Percentiles rank a stretch among this genome's conserved stretches.
These are phyloP conservation scores for Trichoderma arundinaceum DNA, from an alignment of 2,329 filamentous ascomycete genomes.

Conservation along the genomic window DNA sequence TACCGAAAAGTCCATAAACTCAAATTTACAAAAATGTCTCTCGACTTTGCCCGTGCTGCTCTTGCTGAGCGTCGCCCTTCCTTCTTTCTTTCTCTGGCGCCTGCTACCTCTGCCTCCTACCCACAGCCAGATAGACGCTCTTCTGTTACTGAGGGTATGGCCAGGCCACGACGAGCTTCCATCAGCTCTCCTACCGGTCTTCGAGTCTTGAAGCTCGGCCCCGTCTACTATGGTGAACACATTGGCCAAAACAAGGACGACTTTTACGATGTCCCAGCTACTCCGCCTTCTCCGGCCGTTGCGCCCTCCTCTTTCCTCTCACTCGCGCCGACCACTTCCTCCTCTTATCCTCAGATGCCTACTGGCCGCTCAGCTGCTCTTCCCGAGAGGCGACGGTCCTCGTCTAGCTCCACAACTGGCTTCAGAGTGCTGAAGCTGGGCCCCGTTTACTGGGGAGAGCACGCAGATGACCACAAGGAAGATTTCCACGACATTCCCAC, in stretches of 20 bases:
- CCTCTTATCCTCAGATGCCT: slow-evolving; percentile 58
- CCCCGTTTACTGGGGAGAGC: slow-evolving; percentile 68
- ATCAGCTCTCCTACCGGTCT: slow-evolving; percentile 52
- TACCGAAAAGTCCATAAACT: not conserved
- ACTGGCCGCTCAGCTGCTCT: slow-evolving; percentile 37
- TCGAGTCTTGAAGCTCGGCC: slow-evolving; percentile 67
- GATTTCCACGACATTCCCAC: slow-evolving; percentile 57
- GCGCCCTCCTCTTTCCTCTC: slow-evolving; percentile 56
- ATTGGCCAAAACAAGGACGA: slow-evolving; percentile 62
- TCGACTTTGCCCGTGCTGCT: slow-evolving; percentile 32
- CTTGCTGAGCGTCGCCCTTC: slow-evolving; percentile 30
- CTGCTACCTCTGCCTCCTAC: slow-evolving; percentile 63
- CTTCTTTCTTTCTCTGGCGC: slow-evolving; percentile 62
- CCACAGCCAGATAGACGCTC: slow-evolving; percentile 49
- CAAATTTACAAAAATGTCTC: slow-evolving; percentile 24
- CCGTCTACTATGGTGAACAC: slow-evolving; percentile 68
- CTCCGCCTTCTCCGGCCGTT: slow-evolving; percentile 26
- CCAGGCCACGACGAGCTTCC: slow-evolving; percentile 56
- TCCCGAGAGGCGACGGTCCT: slow-evolving; percentile 55
- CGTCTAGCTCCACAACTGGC: slow-evolving; percentile 54
- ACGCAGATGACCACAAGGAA: slow-evolving; percentile 60
- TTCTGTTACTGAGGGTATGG: slow-evolving; percentile 34
- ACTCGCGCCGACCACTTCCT: slow-evolving; percentile 63
- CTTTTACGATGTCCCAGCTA: slow-evolving; percentile 51
- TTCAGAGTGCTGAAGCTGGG: slow-evolving; percentile 67